phyloP scores from a whole-genome alignment of 2,329 filamentous ascomycete genomes.

The Elsinoe necatrix region DNA sequence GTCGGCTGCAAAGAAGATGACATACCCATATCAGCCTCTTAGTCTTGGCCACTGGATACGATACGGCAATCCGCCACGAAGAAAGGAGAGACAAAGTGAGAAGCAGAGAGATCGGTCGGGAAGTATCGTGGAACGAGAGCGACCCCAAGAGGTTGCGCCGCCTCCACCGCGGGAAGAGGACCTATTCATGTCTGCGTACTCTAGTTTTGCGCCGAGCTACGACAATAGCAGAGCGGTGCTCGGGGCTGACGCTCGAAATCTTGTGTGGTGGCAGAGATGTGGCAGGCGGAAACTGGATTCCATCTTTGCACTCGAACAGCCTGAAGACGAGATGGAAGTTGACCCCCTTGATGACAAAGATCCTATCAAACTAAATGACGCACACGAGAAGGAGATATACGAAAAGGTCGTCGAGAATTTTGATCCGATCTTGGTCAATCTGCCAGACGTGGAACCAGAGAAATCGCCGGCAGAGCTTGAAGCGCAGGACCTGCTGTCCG shows the following conservation, averaged over 20 bases:
- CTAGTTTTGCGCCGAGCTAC: slow-evolving; percentile 67
- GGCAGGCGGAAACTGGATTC: slow-evolving; percentile 33
- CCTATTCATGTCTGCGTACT: slow-evolving; percentile 68
- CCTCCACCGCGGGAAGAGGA: slow-evolving; percentile 53
- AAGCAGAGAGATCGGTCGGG: slow-evolving; percentile 27
- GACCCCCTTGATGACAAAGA: slow-evolving; percentile 27
- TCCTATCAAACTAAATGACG: slow-evolving; percentile 17
- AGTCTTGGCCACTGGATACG: slow-evolving; percentile 58
- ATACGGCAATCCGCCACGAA: slow-evolving; percentile 42
- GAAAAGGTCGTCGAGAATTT: slow-evolving; percentile 24
- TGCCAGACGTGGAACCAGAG: slow-evolving; percentile 18
- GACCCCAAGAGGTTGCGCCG: slow-evolving; percentile 28
- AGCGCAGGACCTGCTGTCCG: slow-evolving; percentile 49
- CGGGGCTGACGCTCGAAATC: slow-evolving; percentile 57
- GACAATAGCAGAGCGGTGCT: slow-evolving; percentile 66
- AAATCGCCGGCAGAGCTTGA: slow-evolving; percentile 28
- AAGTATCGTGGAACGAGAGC: slow-evolving; percentile 16
- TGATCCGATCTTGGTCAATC: slow-evolving; percentile 19
- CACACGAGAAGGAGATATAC: slow-evolving; percentile 21
- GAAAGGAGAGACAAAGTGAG: slow-evolving; percentile 45
- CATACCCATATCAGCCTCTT: slow-evolving; percentile 60
- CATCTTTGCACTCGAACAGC: neutral
- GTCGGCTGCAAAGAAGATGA: slow-evolving; percentile 35
- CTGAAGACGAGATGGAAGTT: neutral
- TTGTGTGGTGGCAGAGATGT: slow-evolving; percentile 67